Conservation (phyloP, 2,329 filamentous ascomycete genomes). For the Colletotrichum graminicola region DNA sequence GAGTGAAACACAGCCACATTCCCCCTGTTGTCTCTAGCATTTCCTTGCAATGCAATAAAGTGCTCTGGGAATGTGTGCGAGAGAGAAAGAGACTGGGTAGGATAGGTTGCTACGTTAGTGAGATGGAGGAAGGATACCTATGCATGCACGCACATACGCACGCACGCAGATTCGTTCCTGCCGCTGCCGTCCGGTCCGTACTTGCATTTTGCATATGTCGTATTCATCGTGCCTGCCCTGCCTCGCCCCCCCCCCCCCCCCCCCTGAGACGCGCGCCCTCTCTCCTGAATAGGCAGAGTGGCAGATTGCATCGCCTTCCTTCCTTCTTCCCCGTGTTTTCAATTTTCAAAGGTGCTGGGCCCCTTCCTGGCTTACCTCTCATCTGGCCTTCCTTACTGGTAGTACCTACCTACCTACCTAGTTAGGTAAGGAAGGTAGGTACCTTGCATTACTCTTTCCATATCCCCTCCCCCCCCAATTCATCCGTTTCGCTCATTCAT, state of each 20-base stretch:
- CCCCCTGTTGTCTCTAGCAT: constrained; percentile 3
- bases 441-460: constrained; percentile 3
- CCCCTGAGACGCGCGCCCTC: constrained; percentile 29
- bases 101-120: no score
- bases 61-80: neutral
- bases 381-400: neutral
- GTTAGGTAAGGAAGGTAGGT: neutral
- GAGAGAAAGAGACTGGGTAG: no score
- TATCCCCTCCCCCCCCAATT: neutral
- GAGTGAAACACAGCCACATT: constrained; percentile 41
- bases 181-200: neutral
- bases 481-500: neutral
- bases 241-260: neutral
- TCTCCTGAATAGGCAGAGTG: constrained; percentile 30
- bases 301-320: constrained; percentile 36
- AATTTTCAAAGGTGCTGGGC: constrained; percentile 23
- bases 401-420: neutral
- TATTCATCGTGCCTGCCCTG: neutral
- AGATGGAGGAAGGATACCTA: no score
- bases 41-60: neutral
- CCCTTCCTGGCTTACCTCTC: neutral
- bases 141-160: no score
- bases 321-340: constrained; percentile 38
- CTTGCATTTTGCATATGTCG: neutral
- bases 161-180: constrained; percentile 8